Evolutionary conservation across 1,139 yeast species (phyloP).

Genomic region (Candida tetrigidarum): DNA sequence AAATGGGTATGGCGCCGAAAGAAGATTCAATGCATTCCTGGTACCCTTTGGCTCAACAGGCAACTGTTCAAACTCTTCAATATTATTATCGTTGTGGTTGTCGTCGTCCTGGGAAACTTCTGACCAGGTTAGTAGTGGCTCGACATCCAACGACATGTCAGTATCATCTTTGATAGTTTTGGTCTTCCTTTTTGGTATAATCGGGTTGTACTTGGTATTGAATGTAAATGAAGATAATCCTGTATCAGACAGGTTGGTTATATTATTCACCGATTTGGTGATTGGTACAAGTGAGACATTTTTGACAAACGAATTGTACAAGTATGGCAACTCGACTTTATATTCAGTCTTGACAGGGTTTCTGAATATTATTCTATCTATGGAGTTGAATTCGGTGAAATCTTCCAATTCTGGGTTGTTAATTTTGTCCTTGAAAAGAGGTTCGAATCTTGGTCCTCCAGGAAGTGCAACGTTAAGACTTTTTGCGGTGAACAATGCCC

Average conservation of each 20-base stretch:
- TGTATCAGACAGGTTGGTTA: constrained; percentile 38
- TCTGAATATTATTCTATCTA: constrained; percentile 85
- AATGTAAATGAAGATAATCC: constrained; percentile 58
- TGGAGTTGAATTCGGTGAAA: constrained; percentile 85
- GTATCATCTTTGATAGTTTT: constrained; percentile 24
- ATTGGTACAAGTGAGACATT: constrained; percentile 65
- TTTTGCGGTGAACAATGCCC: constrained; percentile 86
- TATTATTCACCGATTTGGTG: constrained; percentile 61
- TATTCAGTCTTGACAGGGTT: constrained; percentile 80
- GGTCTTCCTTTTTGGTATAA: constrained; percentile 34
- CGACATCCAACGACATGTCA: constrained; percentile 38
- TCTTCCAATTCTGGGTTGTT: constrained; percentile 71
- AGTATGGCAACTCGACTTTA: constrained; percentile 80
- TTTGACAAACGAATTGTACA: constrained; percentile 80
- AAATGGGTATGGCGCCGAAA: constrained; percentile 88
- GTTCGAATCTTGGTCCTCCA: constrained; percentile 97
- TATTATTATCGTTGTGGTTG: too few species aligned
- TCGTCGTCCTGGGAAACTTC: constrained; percentile 30
- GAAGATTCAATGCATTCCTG: constrained; percentile 62
- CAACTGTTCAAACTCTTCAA: constrained; percentile 12
- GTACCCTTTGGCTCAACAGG: constrained; percentile 46
- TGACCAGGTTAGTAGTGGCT: constrained; percentile 41
- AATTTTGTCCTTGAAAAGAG: constrained; percentile 65
- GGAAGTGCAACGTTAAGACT: constrained; percentile 87
- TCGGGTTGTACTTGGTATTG: constrained; percentile 59